Base-by-base conservation (phyloP, 1,284 basidiomycete genomes). In the Lentinula novae-zelandiae region DNA sequence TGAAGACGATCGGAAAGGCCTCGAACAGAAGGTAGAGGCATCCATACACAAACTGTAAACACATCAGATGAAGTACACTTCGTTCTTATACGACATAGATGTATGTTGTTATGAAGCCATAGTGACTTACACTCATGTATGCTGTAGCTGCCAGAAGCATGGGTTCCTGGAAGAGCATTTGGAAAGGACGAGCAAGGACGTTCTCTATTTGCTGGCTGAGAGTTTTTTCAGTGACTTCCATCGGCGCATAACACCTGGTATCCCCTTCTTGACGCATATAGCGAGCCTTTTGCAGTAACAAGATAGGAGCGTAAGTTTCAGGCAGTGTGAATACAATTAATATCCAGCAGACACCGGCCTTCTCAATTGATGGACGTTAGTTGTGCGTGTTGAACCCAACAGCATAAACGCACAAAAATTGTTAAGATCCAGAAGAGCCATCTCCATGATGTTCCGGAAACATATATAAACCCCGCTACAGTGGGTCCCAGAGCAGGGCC, bases 361-460 rank as follows among this genome's bases (percentile, higher is more conserved):
- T 55, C 15, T 46, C 5, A 13, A 33, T 20, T 1, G 31, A 44
- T 20, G 17, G 4, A 10, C 36, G 48, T 60, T 34, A 54, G 22
- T 31, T 40, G 34, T 9, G 12, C 27, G 5, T 50, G 22, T 33
- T 27, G 44, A 8, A 49, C 10, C 4, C 12, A 40, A 49, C 53
- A n/a, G 52, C 7, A 17, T 17, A 22, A 10, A n/a, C 82, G 72
- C 60, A 83, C 82, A 67, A 93, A 93, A 38, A 85, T 79, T 10
- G 88, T 79, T 44, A 90, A 72, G 46, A 91, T 77, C 89, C 89
- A 93, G 75, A 87, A 94, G 10, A 88, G 67, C 89, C 89, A 92
- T 49, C 86, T 78, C 85, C 87, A 93, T 5, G 80, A 81, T 10
- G 34, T 39, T 27, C 61, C 61, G 10, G 62, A 63, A 17, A 79